A percentile compares a stretch with the other conserved stretches of the same genome.
These are phyloP conservation scores for Drosera capensis DNA, from an alignment of 148 eudicot species.

Conservation along the genomic window DNA sequence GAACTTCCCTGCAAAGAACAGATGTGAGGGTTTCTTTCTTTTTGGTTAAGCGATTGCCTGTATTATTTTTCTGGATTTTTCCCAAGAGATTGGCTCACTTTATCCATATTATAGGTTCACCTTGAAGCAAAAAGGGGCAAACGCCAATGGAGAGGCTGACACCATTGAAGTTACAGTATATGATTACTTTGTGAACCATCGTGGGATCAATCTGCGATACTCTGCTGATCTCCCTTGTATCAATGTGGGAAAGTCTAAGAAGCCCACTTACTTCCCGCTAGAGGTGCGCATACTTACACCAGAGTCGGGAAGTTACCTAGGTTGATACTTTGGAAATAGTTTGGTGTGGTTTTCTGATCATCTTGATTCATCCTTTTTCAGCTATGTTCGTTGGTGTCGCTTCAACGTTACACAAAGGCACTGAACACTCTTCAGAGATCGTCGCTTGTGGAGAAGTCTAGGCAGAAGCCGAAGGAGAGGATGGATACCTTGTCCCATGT, in stretches of 20 bases:
- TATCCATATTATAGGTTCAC: constrained; percentile 37
- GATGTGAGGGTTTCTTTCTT: constrained; percentile 24
- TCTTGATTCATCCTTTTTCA: constrained; percentile 10
- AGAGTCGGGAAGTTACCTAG: background rate
- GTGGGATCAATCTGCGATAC: constrained; percentile 53
- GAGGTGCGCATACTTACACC: constrained; percentile 69
- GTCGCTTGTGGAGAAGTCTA: constrained; percentile 78
- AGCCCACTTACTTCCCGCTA: constrained; percentile 64
- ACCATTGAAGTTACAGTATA: constrained; percentile 56
- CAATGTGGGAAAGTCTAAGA: constrained; percentile 86
- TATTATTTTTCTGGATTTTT: too few species aligned
- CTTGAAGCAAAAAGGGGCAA: constrained; percentile 40
- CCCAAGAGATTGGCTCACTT: too few species aligned
- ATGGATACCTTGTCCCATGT: constrained; percentile 67
- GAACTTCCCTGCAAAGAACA: constrained; percentile 60
- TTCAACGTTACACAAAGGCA: constrained; percentile 84
- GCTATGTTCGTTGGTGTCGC: constrained; percentile 75
- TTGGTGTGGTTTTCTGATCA: background rate
- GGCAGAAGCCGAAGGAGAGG: constrained; percentile 88
- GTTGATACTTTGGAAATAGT: background rate
- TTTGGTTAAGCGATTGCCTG: too few species aligned
- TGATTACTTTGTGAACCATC: constrained; percentile 68
- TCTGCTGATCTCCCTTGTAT: constrained; percentile 86
- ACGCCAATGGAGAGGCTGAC: constrained; percentile 41
- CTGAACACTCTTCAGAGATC: constrained; percentile 55